These are phyloP conservation scores for Babesia sp. DNA, from an alignment of 169 alveolate genomes.

Conservation along the genomic window DNA sequence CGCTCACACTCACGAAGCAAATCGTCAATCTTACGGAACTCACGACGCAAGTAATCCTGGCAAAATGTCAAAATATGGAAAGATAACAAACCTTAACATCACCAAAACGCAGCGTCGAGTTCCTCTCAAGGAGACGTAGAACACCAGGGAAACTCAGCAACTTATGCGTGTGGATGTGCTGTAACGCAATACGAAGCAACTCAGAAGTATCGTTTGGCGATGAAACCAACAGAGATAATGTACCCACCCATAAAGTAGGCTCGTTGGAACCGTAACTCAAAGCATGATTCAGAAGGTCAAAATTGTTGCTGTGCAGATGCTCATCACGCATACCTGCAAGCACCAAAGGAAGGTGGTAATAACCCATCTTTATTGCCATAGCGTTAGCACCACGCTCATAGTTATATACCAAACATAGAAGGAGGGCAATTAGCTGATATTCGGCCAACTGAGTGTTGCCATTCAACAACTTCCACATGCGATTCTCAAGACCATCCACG, in stretches of 20 bases:
- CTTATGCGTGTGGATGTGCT: conserved; percentile 52
- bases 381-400: conserved; percentile 60
- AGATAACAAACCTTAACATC: conserved; percentile 34
- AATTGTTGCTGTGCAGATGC: conserved; percentile 10
- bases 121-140: conserved; percentile 32
- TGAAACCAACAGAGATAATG: conserved; percentile 22
- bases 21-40: conserved; percentile 47
- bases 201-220: conserved; percentile 28
- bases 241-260: conserved; percentile 58
- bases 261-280: conserved; percentile 64
- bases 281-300: conserved; percentile 50
- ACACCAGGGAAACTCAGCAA: conserved; percentile 47
- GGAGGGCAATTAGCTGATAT: conserved; percentile 46
- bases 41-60: conserved; percentile 58
- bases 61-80: neutral
- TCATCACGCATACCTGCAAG: conserved; percentile 38
- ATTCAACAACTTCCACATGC: conserved; percentile 55
- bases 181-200: conserved; percentile 22
- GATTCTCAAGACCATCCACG: conserved; percentile 17
- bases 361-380: conserved; percentile 64
- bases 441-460: conserved; percentile 41
- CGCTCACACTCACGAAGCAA: conserved; percentile 31
- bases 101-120: conserved; percentile 22
- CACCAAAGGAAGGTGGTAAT: conserved; percentile 60
- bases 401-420: conserved; percentile 50